A percentile compares a stretch with the other conserved stretches of the same genome.
phyloP scores from a whole-genome alignment of 768 basidiomycete species.

The Xanthoconium stramineum region DNA sequence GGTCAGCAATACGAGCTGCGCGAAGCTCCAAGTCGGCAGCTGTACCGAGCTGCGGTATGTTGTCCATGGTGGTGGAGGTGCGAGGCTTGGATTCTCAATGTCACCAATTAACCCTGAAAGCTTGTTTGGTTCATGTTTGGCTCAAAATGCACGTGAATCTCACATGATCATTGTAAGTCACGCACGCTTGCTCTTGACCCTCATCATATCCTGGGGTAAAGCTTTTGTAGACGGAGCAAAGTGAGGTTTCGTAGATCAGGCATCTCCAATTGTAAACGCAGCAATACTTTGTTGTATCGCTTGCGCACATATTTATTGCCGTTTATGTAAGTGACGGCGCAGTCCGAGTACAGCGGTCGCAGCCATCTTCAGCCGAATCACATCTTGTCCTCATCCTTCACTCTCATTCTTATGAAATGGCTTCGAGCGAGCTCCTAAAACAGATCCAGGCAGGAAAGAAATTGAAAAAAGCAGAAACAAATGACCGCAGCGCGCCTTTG shows the following conservation, averaged over 20 bases:
- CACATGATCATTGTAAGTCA: slow-evolving; percentile 23
- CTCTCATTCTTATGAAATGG: slow-evolving; percentile 43
- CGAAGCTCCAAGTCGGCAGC: slow-evolving; percentile 66
- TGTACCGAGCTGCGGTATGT: slow-evolving; percentile 40
- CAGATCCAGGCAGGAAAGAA: slow-evolving; percentile 81
- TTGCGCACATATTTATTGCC: slow-evolving; percentile 10
- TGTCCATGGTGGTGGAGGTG: slow-evolving; percentile 37
- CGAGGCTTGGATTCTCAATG: background rate
- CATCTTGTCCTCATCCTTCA: background rate
- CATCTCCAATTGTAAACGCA: no score
- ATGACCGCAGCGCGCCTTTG: slow-evolving; percentile 72
- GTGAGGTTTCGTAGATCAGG: no score
- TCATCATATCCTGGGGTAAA: no score
- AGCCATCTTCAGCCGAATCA: background rate
- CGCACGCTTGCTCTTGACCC: no score
- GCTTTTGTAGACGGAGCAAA: no score
- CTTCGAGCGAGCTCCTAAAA: slow-evolving; percentile 69
- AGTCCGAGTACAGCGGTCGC: background rate
- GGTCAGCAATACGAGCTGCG: slow-evolving; percentile 72
- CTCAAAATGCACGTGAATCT: slow-evolving; percentile 25
- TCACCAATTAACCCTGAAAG: slow-evolving; percentile 27
- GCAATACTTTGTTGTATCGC: no score
- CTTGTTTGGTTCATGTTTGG: slow-evolving; percentile 34
- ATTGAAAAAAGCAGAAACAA: slow-evolving; percentile 79
- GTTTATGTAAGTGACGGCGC: slow-evolving; percentile 2